Percentiles rank a stretch among this genome's conserved stretches.
These are phyloP conservation scores for Globisporangium uncinulatum DNA, from an alignment of 352 stramenopile species.

Conservation along the genomic window DNA sequence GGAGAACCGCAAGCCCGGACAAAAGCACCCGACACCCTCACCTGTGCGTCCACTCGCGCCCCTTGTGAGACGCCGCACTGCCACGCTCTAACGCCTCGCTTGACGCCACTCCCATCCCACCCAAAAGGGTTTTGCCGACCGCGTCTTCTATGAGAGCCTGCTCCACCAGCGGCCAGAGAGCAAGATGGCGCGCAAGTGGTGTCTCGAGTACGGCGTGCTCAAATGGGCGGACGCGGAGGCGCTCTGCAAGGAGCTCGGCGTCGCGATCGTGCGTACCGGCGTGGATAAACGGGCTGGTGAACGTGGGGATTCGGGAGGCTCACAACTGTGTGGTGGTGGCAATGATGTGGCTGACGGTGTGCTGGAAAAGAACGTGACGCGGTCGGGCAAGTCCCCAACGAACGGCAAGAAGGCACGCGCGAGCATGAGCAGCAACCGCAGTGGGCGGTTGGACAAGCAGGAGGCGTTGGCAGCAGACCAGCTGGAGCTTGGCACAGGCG, in stretches of 20 bases:
- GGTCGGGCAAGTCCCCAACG: constrained; percentile 36
- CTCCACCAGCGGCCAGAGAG: constrained; percentile 79
- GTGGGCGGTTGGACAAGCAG: constrained; percentile 22
- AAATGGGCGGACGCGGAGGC: constrained; percentile 79
- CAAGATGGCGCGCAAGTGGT: constrained; percentile 88
- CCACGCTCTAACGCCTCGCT: no score
- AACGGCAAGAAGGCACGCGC: constrained; percentile 25
- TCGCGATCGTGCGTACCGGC: constrained; percentile 38
- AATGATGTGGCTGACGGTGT: neutral
- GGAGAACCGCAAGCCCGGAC: constrained; percentile 82
- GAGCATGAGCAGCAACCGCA: constrained; percentile 19
- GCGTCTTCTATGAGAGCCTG: constrained; percentile 89
- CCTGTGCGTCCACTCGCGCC: constrained; percentile 32
- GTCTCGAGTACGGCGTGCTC: constrained; percentile 86
- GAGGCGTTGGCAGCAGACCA: constrained; percentile 47
- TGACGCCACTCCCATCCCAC: no score
- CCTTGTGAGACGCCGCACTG: neutral
- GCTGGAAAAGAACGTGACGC: constrained; percentile 42
- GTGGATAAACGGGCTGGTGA: no score
- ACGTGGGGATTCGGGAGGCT: neutral
- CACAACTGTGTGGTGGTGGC: neutral
- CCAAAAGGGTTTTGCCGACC: constrained; percentile 74
- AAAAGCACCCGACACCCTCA: constrained; percentile 85
- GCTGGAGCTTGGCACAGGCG: constrained; percentile 39
- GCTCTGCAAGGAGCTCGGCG: constrained; percentile 69